These are phyloP conservation scores for Dictyostelium purpureum DNA, from an alignment of 78 protist species.

Conservation along the genomic window DNA sequence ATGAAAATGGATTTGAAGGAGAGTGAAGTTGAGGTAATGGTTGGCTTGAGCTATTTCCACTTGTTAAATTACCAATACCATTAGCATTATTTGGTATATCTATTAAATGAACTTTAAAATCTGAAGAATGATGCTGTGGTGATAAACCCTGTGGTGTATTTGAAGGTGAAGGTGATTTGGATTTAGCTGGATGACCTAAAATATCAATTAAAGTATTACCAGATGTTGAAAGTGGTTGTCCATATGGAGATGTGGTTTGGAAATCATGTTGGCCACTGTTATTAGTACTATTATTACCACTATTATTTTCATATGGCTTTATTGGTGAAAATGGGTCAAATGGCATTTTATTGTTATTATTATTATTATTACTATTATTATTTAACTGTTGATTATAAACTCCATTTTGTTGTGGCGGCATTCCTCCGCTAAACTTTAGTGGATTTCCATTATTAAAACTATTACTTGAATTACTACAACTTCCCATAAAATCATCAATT, in stretches of 20 bases:
- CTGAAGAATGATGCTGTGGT: constrained; percentile 59
- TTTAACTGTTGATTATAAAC: background rate
- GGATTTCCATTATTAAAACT: background rate
- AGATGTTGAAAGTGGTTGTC: background rate
- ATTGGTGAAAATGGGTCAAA: constrained; percentile 68
- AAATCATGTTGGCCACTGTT: too few species aligned
- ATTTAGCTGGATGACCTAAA: background rate
- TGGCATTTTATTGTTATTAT: background rate
- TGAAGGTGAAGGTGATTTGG: constrained; percentile 43
- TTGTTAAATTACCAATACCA: background rate
- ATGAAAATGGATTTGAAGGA: constrained; percentile 19
- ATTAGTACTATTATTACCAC: background rate
- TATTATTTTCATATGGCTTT: background rate
- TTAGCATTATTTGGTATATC: constrained; percentile 4
- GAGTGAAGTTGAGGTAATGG: background rate
- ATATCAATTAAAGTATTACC: constrained; percentile 6
- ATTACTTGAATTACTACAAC: background rate
- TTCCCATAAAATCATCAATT: constrained; percentile 51
- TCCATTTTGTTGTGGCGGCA: background rate
- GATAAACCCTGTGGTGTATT: constrained; percentile 57
- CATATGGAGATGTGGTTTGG: background rate
- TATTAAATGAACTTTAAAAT: constrained; percentile 60
- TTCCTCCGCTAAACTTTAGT: constrained; percentile 37
- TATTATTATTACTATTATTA: background rate
- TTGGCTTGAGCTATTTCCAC: background rate